A percentile compares a stretch with the other conserved stretches of the same genome.
These are phyloP conservation scores for Trichoderma koningiopsis DNA, from an alignment of 2,329 filamentous ascomycete genomes.

Conservation along the genomic window DNA sequence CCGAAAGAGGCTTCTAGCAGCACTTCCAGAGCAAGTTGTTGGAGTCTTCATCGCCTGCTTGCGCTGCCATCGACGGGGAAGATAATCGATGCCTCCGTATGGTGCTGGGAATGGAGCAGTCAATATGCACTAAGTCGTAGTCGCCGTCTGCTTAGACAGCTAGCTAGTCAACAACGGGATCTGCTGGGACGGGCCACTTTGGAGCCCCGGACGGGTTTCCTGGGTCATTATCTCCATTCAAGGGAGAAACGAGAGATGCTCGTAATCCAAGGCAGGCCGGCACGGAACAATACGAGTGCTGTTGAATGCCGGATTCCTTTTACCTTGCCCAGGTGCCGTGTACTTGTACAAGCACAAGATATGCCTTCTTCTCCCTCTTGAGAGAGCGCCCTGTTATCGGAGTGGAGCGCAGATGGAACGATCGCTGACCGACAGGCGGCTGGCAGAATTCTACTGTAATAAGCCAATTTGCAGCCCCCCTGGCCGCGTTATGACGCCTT, in stretches of 20 bases:
- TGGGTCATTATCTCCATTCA: constrained; percentile 1
- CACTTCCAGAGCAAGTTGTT: neutral
- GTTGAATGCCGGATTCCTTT: no score
- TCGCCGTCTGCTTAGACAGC: constrained; percentile 19
- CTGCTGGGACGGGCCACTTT: constrained; percentile 23
- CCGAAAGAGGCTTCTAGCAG: neutral
- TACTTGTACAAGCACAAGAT: neutral
- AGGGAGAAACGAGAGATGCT: neutral
- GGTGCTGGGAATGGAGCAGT: constrained; percentile 12
- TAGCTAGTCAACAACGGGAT: constrained; percentile 21
- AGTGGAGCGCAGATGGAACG: constrained; percentile 17
- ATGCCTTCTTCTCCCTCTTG: neutral
- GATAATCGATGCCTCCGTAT: neutral
- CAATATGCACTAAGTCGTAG: constrained; percentile 19
- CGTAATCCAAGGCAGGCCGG: neutral
- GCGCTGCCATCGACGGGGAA: neutral
- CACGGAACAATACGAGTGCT: neutral
- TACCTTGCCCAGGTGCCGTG: no score
- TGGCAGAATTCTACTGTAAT: constrained; percentile 15
- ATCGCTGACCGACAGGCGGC: constrained; percentile 24
- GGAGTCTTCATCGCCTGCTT: neutral
- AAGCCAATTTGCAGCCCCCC: constrained; percentile 21
- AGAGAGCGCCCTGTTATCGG: constrained; percentile 3
- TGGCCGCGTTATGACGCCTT: constrained; percentile 24
- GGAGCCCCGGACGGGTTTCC: constrained; percentile 3